Conservation (phyloP, 176 grass and related monocot species). For the Luzula sylvatica region DNA sequence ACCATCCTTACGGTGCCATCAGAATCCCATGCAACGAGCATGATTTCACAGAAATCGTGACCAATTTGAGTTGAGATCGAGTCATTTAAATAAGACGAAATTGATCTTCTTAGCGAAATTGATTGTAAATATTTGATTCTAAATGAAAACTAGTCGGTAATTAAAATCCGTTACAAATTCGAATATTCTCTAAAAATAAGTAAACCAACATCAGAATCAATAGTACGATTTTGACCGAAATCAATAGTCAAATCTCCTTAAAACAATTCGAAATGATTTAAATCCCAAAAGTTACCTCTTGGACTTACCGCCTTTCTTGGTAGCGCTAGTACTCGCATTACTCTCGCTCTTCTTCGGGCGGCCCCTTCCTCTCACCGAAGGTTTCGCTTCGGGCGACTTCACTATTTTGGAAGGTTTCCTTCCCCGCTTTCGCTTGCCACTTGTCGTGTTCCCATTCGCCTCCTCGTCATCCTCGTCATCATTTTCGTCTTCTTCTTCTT, state of each 20-base stretch:
- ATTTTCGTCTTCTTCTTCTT: slow-evolving; percentile 67
- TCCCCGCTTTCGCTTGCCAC: slow-evolving; percentile 34
- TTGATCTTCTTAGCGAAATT: too few relatives aligned
- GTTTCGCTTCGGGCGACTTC: slow-evolving; percentile 26
- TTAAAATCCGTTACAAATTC: too few relatives aligned
- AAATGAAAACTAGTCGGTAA: too few relatives aligned
- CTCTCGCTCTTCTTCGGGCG: slow-evolving; percentile 48
- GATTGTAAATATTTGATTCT: too few relatives aligned
- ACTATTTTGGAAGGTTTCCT: slow-evolving; percentile 40
- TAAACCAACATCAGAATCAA: neutral
- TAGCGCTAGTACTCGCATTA: slow-evolving; percentile 24
- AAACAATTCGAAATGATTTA: neutral
- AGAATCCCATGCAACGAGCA: slow-evolving; percentile 4
- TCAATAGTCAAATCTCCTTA: neutral
- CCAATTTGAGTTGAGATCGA: neutral
- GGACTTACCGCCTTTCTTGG: slow-evolving; percentile 40
- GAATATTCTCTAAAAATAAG: neutral
- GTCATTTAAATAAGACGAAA: too few relatives aligned
- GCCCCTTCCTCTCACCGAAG: slow-evolving; percentile 48
- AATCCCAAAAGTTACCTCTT: slow-evolving; percentile 4
- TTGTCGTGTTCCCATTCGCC: slow-evolving; percentile 26
- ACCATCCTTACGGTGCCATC: neutral
- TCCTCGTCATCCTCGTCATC: slow-evolving; percentile 32
- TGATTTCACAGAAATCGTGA: neutral
- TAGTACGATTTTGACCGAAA: slow-evolving; percentile 17